Evolutionary conservation across 176 grass and related monocot genomes (phyloP), one percentile per base, ranked within the genome.

Genomic region (Carex scoparia): DNA sequence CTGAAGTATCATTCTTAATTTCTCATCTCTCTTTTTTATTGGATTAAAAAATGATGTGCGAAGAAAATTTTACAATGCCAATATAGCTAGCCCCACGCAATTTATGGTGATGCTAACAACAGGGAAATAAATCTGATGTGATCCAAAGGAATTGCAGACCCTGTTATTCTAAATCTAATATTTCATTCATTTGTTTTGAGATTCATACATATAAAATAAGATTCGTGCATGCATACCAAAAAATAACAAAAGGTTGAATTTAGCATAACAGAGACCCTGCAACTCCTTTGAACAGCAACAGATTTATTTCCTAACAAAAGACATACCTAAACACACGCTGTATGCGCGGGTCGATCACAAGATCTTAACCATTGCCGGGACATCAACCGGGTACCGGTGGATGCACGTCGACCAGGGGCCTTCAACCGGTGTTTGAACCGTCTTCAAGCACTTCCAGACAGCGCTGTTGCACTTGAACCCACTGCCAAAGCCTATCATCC

Each of bases 391-490:
- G 56, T 94, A 94, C 10, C 90, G 90, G 81, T 89, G 55, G 90
- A 94, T 87, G 81, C 81, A 84, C 0, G 82, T 79, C 0, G 70
- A 87, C 93, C 93, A 94, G 0, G 93, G 90, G 0, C 93, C 93
- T 18, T 85, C 80, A 4, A 84, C 88, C 2, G 85, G 85, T 65
- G 38, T 69, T 55, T 56, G 18, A 3, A 91, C 7, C 1, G 93
- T 89, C 77, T 49, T 31, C 37, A 97, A 81, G 81, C 92, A 92
- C 92, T 92, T 91, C 95, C 95, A 98, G 7, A 87, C 85, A 0
- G 89, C 91, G 76, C 92, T 98, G 87, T 98, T 98, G 91, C 95
- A 98, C 87, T 94, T 94, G 92, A 94, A 98, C 4, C 95, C 95
- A 0, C 92, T 93, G 1, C 95, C 95, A 51, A 94, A 94, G 0